phyloP scores from a whole-genome alignment of 1,139 yeast genomes.

The Insectozyma bohioensis region DNA sequence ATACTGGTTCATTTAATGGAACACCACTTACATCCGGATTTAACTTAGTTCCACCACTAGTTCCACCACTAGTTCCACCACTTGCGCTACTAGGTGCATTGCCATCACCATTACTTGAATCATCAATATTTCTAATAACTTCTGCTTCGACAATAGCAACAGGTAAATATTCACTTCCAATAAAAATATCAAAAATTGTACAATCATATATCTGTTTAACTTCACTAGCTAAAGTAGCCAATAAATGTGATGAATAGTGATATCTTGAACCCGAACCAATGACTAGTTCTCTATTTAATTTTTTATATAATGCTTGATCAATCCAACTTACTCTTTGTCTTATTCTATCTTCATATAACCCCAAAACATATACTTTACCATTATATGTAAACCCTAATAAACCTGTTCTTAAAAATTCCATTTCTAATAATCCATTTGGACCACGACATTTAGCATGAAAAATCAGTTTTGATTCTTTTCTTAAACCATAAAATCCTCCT shows the following conservation, averaged over 20 bases:
- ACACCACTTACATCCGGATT: constrained; percentile 27
- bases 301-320: constrained; percentile 45
- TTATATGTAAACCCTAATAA: constrained; percentile 81
- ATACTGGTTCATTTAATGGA: constrained; percentile 53
- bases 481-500: constrained; percentile 83
- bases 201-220: constrained; percentile 86
- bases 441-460: constrained; percentile 82
- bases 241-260: constrained; percentile 83
- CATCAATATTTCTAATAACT: constrained; percentile 49
- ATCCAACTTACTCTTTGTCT: constrained; percentile 72
- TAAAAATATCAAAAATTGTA: constrained; percentile 83
- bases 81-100: constrained; percentile 9
- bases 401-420: constrained; percentile 88
- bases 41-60: constrained; percentile 7
- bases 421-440: constrained; percentile 63
- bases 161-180: constrained; percentile 83
- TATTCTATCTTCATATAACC: constrained; percentile 88
- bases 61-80: constrained; percentile 9
- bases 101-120: constrained; percentile 19
- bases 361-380: constrained; percentile 86
- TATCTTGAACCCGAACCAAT: constrained; percentile 51
- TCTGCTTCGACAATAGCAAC: constrained; percentile 88
- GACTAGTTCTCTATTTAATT: constrained; percentile 29
- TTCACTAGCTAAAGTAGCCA: constrained; percentile 77
- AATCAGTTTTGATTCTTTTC: constrained; percentile 66